Evolutionary conservation across 768 basidiomycete genomes (phyloP).

Genomic region (Termitomyces titanicus): DNA sequence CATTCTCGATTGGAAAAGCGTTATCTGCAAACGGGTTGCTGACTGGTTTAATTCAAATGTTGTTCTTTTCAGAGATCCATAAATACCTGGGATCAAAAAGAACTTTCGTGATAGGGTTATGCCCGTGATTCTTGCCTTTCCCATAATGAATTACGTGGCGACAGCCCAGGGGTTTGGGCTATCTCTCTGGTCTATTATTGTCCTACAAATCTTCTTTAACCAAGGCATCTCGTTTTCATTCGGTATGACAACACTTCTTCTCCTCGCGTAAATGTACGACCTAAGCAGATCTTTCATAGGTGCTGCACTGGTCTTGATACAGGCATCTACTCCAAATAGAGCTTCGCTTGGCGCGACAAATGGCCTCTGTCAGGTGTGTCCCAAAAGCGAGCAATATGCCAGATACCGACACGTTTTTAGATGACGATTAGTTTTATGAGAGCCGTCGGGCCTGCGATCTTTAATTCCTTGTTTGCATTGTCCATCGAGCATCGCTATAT

Average conservation of each 20-base stretch:
- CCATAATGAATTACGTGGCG: slow-evolving; percentile 56
- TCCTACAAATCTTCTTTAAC: slow-evolving; percentile 43
- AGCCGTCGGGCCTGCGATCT: slow-evolving; percentile 50
- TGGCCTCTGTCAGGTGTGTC: slow-evolving; percentile 12
- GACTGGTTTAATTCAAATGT: slow-evolving; percentile 62
- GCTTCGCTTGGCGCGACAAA: slow-evolving; percentile 54
- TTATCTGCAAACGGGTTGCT: slow-evolving; percentile 56
- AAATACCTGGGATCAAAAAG: slow-evolving; percentile 58
- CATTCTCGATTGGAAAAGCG: slow-evolving; percentile 61
- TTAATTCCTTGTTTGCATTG: slow-evolving; percentile 61
- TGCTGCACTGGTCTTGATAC: slow-evolving; percentile 66
- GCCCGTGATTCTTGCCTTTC: slow-evolving; percentile 54
- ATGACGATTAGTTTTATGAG: slow-evolving; percentile 36
- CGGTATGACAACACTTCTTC: neutral
- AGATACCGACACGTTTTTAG: slow-evolving; percentile 13
- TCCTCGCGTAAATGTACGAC: neutral
- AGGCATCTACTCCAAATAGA: slow-evolving; percentile 59
- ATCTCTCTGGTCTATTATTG: slow-evolving; percentile 47
- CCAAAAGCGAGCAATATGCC: neutral
- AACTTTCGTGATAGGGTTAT: slow-evolving; percentile 51
- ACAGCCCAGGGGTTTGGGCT: slow-evolving; percentile 40
- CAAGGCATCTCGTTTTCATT: slow-evolving; percentile 44
- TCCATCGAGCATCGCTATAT: slow-evolving; percentile 47
- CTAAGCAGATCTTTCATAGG: slow-evolving; percentile 35
- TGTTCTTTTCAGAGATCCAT: slow-evolving; percentile 64